Base-by-base conservation (phyloP, 139 green algal genomes). In the Chlamydomonas sp. region DNA sequence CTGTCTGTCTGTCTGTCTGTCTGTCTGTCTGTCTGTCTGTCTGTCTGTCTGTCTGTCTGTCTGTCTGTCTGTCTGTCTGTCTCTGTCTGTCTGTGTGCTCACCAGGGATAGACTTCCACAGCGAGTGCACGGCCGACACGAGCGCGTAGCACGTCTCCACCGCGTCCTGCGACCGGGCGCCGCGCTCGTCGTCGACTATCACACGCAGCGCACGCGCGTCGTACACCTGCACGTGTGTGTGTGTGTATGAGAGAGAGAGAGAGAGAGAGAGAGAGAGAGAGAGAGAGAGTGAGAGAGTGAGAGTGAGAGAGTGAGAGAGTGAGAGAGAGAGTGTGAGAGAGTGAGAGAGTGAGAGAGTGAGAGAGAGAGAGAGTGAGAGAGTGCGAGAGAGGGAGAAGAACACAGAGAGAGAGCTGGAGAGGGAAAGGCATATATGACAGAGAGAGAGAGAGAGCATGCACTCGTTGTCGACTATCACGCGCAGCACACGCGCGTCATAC, bases 191-290 rank as follows among this genome's bases (percentile, higher is more conserved):
- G 39, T 86, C 85, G n/a, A 98, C 89, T 0, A 98, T 83, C 5
- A 98, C 85, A 0, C 93, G 80, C 61, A 97, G 86, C 3, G 91
- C 94, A 1, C 91, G 74, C 0, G 86, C 81, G 58, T 98, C 94
- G 30, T 91, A 97, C 60, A 68, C 60, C 60, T 68, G 13, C 6
- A 34, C 54, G 22, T 63, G n/a, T 63, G 54, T 63, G n/a, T 63
- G 54, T 22, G 13, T 63, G 22, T 34, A 63, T 63, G 13, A 54
- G 13, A 16, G 13, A 54, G 43, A 54, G 43, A 54, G 43, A 16
- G 43, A 16, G 43, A 16, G 43, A 54, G n/a, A n/a, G n/a, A n/a
- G n/a, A n/a, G n/a, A n/a, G n/a, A n/a, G n/a, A n/a, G n/a, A n/a
- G n/a, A n/a, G n/a, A n/a, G n/a, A n/a, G n/a, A n/a, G n/a, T n/a